These are phyloP conservation scores for Pythium aristosporum DNA, from an alignment of 352 stramenopile species.

Conservation along the genomic window DNA sequence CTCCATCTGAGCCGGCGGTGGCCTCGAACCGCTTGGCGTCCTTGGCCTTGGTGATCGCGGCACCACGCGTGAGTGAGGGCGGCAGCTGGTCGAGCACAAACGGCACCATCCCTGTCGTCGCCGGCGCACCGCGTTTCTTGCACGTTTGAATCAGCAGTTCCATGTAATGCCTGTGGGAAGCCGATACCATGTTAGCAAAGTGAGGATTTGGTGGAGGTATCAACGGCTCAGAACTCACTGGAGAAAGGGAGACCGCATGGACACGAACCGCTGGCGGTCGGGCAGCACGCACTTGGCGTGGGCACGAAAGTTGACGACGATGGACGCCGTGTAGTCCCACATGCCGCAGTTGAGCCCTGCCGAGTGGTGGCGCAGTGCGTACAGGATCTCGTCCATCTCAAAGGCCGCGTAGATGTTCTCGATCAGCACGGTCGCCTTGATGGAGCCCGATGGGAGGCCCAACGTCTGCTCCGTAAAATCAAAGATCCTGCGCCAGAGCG, in stretches of 20 bases:
- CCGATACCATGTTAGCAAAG: not conserved
- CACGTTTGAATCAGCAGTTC: conserved; percentile 93
- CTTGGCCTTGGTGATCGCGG: conserved; percentile 75
- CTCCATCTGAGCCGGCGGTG: conserved; percentile 89
- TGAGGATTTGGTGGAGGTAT: not conserved
- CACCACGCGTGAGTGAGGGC: conserved; percentile 46
- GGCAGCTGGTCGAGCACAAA: conserved; percentile 93
- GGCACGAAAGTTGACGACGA: conserved; percentile 93
- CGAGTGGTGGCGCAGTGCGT: conserved; percentile 94
- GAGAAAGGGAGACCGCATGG: conserved; percentile 66
- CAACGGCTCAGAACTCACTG: conserved; percentile 24
- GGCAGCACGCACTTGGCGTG: conserved; percentile 85
- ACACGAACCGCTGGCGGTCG: conserved; percentile 85
- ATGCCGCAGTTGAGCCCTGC: conserved; percentile 96
- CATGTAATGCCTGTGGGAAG: conserved; percentile 78
- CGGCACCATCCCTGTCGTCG: conserved; percentile 96
- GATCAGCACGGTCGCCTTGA: conserved; percentile 93
- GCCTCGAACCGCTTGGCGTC: conserved; percentile 89
- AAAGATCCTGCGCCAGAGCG: conserved; percentile 96
- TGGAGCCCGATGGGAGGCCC: conserved; percentile 69
- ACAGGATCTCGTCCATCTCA: conserved; percentile 97
- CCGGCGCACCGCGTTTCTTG: conserved; percentile 90
- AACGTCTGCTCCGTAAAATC: conserved; percentile 87
- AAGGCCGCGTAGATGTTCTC: conserved; percentile 97
- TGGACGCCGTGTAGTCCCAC: conserved; percentile 97